phyloP scores from a whole-genome alignment of 2,329 filamentous ascomycete species.

The Fusarium graminum region DNA sequence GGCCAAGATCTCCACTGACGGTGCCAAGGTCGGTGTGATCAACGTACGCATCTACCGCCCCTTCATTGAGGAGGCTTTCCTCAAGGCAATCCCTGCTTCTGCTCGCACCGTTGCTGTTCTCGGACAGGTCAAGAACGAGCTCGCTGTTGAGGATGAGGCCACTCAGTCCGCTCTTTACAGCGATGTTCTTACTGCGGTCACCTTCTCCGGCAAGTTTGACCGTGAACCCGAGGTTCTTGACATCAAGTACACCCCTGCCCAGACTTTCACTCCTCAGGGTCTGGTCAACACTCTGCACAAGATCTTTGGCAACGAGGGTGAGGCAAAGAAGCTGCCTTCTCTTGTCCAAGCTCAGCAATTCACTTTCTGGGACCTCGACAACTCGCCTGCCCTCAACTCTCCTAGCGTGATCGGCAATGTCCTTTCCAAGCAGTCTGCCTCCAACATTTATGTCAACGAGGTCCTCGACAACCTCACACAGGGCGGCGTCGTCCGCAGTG shows the following conservation, averaged over 20 bases:
- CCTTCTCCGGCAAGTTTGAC: conserved; percentile 79
- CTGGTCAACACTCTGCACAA: conserved; percentile 65
- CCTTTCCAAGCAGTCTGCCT: conserved; percentile 79
- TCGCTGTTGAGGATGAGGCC: conserved; percentile 79
- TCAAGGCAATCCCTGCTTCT: conserved; percentile 81
- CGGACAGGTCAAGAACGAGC: conserved; percentile 84
- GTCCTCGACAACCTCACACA: conserved; percentile 73
- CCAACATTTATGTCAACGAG: conserved; percentile 72
- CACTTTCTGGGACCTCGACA: conserved; percentile 92
- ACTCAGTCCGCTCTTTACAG: conserved; percentile 88
- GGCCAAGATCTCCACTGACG: conserved; percentile 76
- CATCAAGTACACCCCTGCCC: conserved; percentile 86
- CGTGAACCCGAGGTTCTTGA: conserved; percentile 77
- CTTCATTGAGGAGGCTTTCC: conserved; percentile 94
- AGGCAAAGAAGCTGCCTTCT: conserved; percentile 56
- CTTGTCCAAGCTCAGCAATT: conserved; percentile 80
- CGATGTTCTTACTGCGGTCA: conserved; percentile 88
- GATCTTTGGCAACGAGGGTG: conserved; percentile 67
- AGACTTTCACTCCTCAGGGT: conserved; percentile 67
- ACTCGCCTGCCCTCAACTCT: conserved; percentile 74
- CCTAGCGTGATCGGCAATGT: conserved; percentile 70
- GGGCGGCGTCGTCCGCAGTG: conserved; percentile 86
- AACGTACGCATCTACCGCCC: conserved; percentile 95
- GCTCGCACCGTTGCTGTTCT: conserved; percentile 84
- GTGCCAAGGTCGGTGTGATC: conserved; percentile 85